A percentile compares a stretch with the other conserved stretches of the same genome.
Evolutionary conservation across 352 stramenopile genomes (phyloP).

Genomic region (Pythium folliculosum): DNA sequence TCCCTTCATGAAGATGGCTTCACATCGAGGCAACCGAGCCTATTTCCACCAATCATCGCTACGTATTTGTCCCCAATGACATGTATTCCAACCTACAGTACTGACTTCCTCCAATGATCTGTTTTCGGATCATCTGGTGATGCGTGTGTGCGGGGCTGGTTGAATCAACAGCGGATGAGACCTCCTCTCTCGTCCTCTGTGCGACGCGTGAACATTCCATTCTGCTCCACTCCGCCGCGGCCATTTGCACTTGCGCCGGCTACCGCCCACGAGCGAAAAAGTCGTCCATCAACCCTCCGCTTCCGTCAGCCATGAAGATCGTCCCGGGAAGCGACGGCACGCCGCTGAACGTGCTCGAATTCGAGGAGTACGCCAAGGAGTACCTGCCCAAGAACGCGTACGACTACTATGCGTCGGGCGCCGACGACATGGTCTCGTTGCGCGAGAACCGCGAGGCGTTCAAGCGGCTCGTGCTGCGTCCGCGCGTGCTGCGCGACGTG

Average conservation of each 20-base stretch:
- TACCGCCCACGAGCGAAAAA: neutral
- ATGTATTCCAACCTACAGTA: neutral
- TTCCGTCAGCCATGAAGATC: slow-evolving; percentile 41
- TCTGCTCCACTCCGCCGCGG: slow-evolving; percentile 22
- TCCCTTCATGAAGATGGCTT: neutral
- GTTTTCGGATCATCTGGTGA: slow-evolving; percentile 3
- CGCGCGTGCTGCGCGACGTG: slow-evolving; percentile 92
- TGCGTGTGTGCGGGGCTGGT: slow-evolving; percentile 3
- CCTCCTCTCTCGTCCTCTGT: neutral
- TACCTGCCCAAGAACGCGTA: slow-evolving; percentile 91
- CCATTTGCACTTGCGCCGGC: slow-evolving; percentile 9
- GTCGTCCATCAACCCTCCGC: neutral
- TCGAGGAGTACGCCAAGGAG: slow-evolving; percentile 84
- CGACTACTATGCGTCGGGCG: slow-evolving; percentile 93
- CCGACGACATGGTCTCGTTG: slow-evolving; percentile 91
- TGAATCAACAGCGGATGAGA: slow-evolving; percentile 9
- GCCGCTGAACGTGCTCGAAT: slow-evolving; percentile 90
- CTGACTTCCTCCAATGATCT: neutral
- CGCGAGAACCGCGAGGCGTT: slow-evolving; percentile 89
- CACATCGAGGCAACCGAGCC: neutral
- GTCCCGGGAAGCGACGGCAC: slow-evolving; percentile 71
- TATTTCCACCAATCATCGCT: neutral
- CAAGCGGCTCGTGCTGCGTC: slow-evolving; percentile 92
- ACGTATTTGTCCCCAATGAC: neutral
- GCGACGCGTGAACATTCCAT: neutral